phyloP scores from a whole-genome alignment of 331 rosid genomes.

The Pyracantha coccinea region DNA sequence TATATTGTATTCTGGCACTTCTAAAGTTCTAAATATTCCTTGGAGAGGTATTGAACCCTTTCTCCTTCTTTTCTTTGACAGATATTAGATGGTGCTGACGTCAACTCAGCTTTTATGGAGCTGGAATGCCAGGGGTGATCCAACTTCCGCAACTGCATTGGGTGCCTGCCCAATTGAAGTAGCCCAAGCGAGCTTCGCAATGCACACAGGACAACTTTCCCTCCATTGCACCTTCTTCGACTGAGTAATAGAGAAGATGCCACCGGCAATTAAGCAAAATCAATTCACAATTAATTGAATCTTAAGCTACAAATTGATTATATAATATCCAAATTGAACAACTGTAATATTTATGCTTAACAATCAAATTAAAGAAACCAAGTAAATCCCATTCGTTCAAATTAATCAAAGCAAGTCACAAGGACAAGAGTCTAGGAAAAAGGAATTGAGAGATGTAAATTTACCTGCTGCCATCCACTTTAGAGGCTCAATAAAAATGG shows the following conservation, averaged over 20 bases:
- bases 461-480: conserved; percentile 95
- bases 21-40: neutral
- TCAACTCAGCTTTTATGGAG: conserved; percentile 26
- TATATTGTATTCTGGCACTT: neutral
- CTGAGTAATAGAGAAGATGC: conserved; percentile 28
- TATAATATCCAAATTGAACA: neutral
- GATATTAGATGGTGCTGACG: too few species aligned
- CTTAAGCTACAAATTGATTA: neutral
- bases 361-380: neutral
- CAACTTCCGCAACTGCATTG: conserved; percentile 99
- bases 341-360: neutral
- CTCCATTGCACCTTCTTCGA: conserved; percentile 92
- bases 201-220: conserved; percentile 83
- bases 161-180: conserved; percentile 88
- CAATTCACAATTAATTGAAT: neutral
- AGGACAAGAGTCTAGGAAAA: neutral
- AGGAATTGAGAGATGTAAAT: conserved; percentile 7
- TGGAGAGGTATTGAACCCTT: too few species aligned
- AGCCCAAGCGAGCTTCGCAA: conserved; percentile 90
- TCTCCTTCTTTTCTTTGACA: too few species aligned
- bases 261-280: neutral
- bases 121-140: conserved; percentile 98
- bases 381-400: neutral
- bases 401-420: neutral
- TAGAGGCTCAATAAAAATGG: conserved; percentile 87